Conservation (phyloP, 495 filamentous ascomycete genomes). For the Neurospora intermedia region DNA sequence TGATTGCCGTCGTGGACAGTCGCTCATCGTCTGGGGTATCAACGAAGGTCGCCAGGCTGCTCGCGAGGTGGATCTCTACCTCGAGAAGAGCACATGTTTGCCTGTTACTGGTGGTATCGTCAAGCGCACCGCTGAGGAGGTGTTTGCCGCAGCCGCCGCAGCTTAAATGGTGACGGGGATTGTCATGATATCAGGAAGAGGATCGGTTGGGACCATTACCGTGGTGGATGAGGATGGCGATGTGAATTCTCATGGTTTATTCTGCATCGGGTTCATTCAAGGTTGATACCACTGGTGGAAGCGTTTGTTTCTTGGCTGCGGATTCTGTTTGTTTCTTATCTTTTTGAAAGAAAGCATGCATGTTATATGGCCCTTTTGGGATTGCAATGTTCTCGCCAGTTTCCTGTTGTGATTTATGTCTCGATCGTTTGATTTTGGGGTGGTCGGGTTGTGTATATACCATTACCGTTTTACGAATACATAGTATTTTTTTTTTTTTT, state of each 20-base stretch:
- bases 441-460: neutral
- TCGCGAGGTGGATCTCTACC: constrained; percentile 86
- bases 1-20: constrained; percentile 94
- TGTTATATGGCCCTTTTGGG: neutral
- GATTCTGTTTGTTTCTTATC: neutral
- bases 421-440: neutral
- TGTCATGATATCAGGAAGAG: neutral
- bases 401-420: neutral
- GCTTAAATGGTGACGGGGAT: neutral
- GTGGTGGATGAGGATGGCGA: neutral
- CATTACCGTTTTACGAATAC: neutral
- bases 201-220: neutral
- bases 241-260: neutral
- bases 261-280: neutral
- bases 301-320: neutral
- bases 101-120: constrained; percentile 94
- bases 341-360: neutral
- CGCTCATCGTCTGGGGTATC: constrained; percentile 98
- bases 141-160: constrained; percentile 30
- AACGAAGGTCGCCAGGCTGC: constrained; percentile 94
- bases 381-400: neutral
- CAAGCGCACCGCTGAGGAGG: constrained; percentile 64
- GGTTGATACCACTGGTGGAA: neutral
- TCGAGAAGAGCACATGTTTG: constrained; percentile 69
- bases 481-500: neutral